Base-by-base conservation (phyloP, 352 stramenopile species). In the Stramenopiles sp. region DNA sequence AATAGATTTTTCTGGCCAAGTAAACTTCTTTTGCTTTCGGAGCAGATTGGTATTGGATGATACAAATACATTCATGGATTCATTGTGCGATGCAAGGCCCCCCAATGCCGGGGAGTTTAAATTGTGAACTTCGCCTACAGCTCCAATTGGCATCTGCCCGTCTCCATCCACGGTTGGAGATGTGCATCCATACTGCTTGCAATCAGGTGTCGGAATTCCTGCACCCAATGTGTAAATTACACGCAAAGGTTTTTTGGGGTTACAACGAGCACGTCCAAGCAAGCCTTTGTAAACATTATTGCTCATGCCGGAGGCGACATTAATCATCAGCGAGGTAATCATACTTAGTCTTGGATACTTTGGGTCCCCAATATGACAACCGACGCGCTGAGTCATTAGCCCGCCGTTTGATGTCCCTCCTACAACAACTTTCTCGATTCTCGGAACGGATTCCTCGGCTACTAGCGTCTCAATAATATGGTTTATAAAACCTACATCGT, bases 401-500 rank as follows among this genome's bases (percentile, higher is more conserved):
- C 55, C 55, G 55, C 55, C 55, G 27, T 71, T 71, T 71, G 55
- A 71, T 71, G 55, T 71, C 27, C 55, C 55, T 25, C 55, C 55
- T 25, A 71, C 55, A 22, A 71, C 55, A 71, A 71, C 55, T 71
- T 27, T 22, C 55, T 71, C 55, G 27, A 71, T 71, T 27, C 27
- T 71, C 55, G 55, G 55, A 71, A 71, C 55, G 22, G 22, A 25
- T 25, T 22, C 55, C 55, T 71, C 55, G 27, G 55, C 27, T 71
- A 27, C 22, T 25, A 71, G 55, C 55, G 55, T 71, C 55, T 71
- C 55, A 71, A 71, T 71, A 71, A 71, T 71, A 71, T 71, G 55
- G 27, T 27, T 71, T 25, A 71, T 71, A 71, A 71, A 71, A 71
- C 55, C 55, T 71, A 71, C 55, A 71, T 71, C 55, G 55, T 71